phyloP scores from a whole-genome alignment of 202 grass and related monocot species.

The Schoenoplectus tabernaemontani region DNA sequence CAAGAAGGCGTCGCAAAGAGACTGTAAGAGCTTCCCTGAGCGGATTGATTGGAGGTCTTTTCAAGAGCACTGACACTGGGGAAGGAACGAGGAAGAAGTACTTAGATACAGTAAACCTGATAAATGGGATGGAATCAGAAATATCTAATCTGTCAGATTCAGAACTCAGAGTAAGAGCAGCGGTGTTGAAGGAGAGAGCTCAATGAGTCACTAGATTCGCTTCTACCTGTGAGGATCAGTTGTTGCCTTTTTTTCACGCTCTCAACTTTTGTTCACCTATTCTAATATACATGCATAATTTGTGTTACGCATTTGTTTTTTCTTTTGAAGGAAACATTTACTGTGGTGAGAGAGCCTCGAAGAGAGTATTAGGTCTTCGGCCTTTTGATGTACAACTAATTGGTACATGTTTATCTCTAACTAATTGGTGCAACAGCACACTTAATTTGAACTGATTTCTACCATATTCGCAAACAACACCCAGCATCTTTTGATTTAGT shows the following conservation, averaged over 20 bases:
- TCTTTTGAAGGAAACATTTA: slow-evolving; percentile 70
- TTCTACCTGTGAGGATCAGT: slow-evolving; percentile 55
- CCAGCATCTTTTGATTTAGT: no score
- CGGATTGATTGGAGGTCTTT: slow-evolving; percentile 68
- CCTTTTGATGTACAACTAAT: slow-evolving; percentile 97
- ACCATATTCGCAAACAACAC: background rate
- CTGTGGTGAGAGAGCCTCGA: slow-evolving; percentile 96
- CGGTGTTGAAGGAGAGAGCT: slow-evolving; percentile 56
- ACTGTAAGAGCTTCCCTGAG: slow-evolving; percentile 34
- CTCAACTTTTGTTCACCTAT: background rate
- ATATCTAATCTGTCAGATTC: slow-evolving; percentile 66
- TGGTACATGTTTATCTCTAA: slow-evolving; percentile 25
- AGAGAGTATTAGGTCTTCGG: slow-evolving; percentile 80
- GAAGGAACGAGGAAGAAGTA: slow-evolving; percentile 68
- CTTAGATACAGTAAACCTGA: slow-evolving; percentile 37
- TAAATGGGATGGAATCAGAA: slow-evolving; percentile 66
- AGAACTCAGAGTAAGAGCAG: slow-evolving; percentile 54
- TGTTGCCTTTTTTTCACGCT: background rate
- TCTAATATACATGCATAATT: slow-evolving; percentile 6
- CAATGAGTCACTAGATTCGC: slow-evolving; percentile 65
- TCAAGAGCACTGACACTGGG: slow-evolving; percentile 70
- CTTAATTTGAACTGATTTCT: background rate
- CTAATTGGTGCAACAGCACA: background rate
- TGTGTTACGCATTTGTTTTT: background rate
- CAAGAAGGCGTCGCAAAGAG: background rate